Conservation (phyloP, 345 rosid species). For the Heritiera fomes region DNA sequence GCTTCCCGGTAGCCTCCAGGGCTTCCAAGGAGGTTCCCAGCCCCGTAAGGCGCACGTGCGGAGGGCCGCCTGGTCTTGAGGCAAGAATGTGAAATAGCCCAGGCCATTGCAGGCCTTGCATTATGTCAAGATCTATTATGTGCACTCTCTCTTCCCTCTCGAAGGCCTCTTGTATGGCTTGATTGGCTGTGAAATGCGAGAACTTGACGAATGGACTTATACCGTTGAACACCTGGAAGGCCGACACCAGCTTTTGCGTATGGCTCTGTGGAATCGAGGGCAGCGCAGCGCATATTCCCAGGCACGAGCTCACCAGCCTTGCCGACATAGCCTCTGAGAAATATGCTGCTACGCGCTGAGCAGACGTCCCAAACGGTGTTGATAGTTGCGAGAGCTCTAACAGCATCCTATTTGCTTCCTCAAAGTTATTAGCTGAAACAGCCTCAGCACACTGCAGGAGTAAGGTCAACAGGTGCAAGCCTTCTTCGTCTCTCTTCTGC, state of each 20-base stretch:
- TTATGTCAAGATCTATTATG: slow-evolving; percentile 91
- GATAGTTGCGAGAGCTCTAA: slow-evolving; percentile 88
- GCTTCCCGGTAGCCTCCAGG: slow-evolving; percentile 88
- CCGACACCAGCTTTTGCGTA: slow-evolving; percentile 77
- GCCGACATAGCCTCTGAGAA: slow-evolving; percentile 99
- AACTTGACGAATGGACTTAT: slow-evolving; percentile 95
- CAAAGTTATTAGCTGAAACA: slow-evolving; percentile 79
- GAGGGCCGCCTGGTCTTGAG: slow-evolving; percentile 91
- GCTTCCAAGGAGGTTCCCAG: slow-evolving; percentile 89
- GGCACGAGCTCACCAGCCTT: slow-evolving; percentile 76
- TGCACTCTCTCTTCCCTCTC: slow-evolving; percentile 94
- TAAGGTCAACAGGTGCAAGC: slow-evolving; percentile 84
- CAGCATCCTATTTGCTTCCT: slow-evolving; percentile 88
- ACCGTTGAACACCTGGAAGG: slow-evolving; percentile 98
- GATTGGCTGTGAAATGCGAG: slow-evolving; percentile 98
- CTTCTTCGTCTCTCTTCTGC: slow-evolving; percentile 86
- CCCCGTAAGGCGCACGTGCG: slow-evolving; percentile 90
- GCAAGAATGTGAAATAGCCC: slow-evolving; percentile 93
- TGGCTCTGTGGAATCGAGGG: slow-evolving; percentile 76
- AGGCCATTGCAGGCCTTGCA: slow-evolving; percentile 99
- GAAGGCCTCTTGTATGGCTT: slow-evolving; percentile 95
- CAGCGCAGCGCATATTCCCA: slow-evolving; percentile 75
- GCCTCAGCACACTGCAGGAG: slow-evolving; percentile 98
- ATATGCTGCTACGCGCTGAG: slow-evolving; percentile 97
- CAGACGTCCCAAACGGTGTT: slow-evolving; percentile 92